These are phyloP conservation scores for Colletotrichum eremochloae DNA, from an alignment of 2,329 filamentous ascomycete species.

Conservation along the genomic window DNA sequence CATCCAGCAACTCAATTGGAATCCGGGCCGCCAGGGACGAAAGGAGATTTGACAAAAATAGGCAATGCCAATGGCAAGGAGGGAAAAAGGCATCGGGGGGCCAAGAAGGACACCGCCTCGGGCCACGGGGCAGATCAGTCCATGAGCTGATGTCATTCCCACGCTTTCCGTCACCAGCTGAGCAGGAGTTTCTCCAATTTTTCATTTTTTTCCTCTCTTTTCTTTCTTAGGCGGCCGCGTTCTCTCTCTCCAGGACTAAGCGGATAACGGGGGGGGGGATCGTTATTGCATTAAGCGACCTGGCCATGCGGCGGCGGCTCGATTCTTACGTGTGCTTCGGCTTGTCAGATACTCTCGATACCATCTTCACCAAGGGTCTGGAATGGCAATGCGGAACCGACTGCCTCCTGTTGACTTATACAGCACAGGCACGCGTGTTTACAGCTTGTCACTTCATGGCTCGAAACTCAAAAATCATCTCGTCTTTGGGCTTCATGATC, in stretches of 20 bases:
- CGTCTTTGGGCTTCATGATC: not conserved
- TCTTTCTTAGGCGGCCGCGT: not conserved
- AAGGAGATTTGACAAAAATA: slow-evolving; percentile 1
- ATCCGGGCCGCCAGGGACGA: slow-evolving; percentile 13
- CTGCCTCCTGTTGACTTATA: no score
- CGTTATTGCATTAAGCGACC: slow-evolving; percentile 19
- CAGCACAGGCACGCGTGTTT: not conserved
- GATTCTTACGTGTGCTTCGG: no score
- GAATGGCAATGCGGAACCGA: not conserved
- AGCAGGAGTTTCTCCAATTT: slow-evolving; percentile 8
- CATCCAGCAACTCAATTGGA: slow-evolving; percentile 25
- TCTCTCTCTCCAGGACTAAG: not conserved
- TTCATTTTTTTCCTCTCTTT: slow-evolving; percentile 14
- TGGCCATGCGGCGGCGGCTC: not conserved
- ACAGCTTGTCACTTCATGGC: not conserved
- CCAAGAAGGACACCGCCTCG: slow-evolving; percentile 21
- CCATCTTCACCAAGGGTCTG: not conserved
- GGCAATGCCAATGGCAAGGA: not conserved
- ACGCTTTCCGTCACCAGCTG: slow-evolving; percentile 13
- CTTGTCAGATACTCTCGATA: not conserved
- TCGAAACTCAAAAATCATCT: not conserved
- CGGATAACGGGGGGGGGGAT: slow-evolving; percentile 13
- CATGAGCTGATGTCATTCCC: slow-evolving; percentile 40
- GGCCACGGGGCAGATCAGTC: slow-evolving; percentile 31
- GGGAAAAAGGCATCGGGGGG: not conserved